These are phyloP conservation scores for Naganishia antarctica DNA, from an alignment of 768 basidiomycete species.

Conservation along the genomic window DNA sequence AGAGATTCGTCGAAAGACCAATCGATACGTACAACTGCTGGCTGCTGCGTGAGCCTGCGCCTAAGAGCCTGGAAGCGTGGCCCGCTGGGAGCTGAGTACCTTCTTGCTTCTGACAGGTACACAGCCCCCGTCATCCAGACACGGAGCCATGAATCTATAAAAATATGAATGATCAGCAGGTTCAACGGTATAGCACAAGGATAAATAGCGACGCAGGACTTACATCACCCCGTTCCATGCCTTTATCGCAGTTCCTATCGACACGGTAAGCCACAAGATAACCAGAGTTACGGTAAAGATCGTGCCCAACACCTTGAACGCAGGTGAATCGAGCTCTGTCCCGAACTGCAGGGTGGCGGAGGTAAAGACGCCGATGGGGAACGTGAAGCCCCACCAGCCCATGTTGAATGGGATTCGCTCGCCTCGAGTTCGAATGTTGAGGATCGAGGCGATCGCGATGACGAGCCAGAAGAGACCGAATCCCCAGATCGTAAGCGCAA, in stretches of 20 bases:
- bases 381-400: constrained; percentile 39
- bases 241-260: constrained; percentile 33
- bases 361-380: constrained; percentile 45
- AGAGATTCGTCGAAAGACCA: no score
- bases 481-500: constrained; percentile 45
- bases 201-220: neutral
- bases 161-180: neutral
- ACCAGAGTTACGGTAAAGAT: constrained; percentile 38
- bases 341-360: constrained; percentile 42
- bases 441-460: constrained; percentile 35
- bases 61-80: no score
- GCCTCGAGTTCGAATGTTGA: constrained; percentile 30
- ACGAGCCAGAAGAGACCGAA: constrained; percentile 42
- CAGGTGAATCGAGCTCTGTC: constrained; percentile 39
- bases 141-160: constrained; percentile 6
- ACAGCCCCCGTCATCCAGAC: constrained; percentile 9
- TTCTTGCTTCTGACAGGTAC: neutral
- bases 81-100: no score
- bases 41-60: no score
- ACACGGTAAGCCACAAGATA: constrained; percentile 42
- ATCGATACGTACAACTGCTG: no score
- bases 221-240: constrained; percentile 38
- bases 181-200: no score
- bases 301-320: constrained; percentile 44
- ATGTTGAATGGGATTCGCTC: constrained; percentile 25